A percentile compares a stretch with the other conserved stretches of the same genome.
These are phyloP conservation scores for Globisporangium alternatum DNA, from an alignment of 352 stramenopile genomes.

Conservation along the genomic window DNA sequence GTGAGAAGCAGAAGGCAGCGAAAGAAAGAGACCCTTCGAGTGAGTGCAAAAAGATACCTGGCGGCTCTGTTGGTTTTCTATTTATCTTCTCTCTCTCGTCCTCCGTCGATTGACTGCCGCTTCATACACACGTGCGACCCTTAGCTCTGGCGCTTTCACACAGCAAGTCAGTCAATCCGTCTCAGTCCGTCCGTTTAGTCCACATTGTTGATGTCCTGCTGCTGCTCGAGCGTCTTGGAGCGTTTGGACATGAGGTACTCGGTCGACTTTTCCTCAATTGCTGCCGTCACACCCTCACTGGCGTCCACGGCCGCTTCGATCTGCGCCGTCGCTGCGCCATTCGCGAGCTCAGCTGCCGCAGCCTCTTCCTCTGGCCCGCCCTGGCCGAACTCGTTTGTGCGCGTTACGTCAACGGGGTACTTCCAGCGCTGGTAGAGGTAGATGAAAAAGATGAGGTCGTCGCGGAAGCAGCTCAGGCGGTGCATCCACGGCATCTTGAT, in stretches of 20 bases:
- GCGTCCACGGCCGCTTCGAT: slow-evolving; percentile 11
- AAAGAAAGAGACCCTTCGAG: slow-evolving; percentile 1
- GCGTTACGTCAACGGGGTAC: slow-evolving; percentile 90
- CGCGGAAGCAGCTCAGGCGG: slow-evolving; percentile 96
- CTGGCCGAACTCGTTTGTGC: slow-evolving; percentile 94
- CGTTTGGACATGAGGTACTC: slow-evolving; percentile 59
- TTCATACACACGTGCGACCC: background rate
- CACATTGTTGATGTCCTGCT: slow-evolving; percentile 3
- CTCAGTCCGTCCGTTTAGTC: slow-evolving; percentile 2
- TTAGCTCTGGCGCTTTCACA: background rate
- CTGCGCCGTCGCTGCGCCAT: background rate
- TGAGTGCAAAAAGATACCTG: background rate
- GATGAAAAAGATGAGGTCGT: slow-evolving; percentile 99
- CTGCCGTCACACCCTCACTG: slow-evolving; percentile 19
- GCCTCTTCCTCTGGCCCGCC: slow-evolving; percentile 55
- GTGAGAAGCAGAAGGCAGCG: background rate
- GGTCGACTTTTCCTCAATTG: slow-evolving; percentile 29
- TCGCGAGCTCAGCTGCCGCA: slow-evolving; percentile 13
- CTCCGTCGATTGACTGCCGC: background rate
- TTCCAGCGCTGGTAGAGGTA: slow-evolving; percentile 99
- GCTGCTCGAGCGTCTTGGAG: slow-evolving; percentile 35
- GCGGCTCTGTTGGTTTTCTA: slow-evolving; percentile 1
- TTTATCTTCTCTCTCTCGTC: background rate
- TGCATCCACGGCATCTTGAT: slow-evolving; percentile 99
- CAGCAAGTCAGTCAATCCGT: background rate